Evolutionary conservation across 2,329 filamentous ascomycete genomes (phyloP).

Genomic region (Pseudogymnoascus sp.): DNA sequence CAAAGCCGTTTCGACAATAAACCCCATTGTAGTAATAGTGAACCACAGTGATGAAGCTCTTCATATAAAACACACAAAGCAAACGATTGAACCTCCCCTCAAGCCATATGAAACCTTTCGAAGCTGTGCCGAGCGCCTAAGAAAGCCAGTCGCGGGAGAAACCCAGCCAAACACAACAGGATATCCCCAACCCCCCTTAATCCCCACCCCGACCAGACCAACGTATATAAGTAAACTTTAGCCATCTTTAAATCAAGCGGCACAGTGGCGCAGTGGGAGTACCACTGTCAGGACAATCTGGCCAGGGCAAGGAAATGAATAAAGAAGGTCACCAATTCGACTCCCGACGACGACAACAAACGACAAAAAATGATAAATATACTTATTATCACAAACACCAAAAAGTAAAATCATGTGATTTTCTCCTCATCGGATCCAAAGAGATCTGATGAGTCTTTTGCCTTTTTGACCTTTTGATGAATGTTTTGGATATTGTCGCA

Average conservation of each 20-base stretch:
- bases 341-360: neutral
- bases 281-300: neutral
- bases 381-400: neutral
- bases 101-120: neutral
- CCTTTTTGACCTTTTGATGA: neutral
- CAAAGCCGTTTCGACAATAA: neutral
- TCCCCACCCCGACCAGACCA: slow-evolving; percentile 12
- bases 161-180: neutral
- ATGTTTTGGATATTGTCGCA: neutral
- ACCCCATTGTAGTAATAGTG: neutral
- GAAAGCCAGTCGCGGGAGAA: neutral
- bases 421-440: neutral
- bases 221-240: neutral
- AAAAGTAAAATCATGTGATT: slow-evolving; percentile 6
- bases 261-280: neutral
- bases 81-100: neutral
- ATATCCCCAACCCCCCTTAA: slow-evolving; percentile 9
- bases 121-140: neutral
- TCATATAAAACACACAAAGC: neutral
- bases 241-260: neutral
- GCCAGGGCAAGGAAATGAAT: neutral
- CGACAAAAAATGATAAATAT: neutral
- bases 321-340: neutral
- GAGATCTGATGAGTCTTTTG: slow-evolving; percentile 5
- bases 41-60: neutral